Evolutionary conservation across 768 basidiomycete genomes (phyloP).

Genomic region (Boletellus emodensis): DNA sequence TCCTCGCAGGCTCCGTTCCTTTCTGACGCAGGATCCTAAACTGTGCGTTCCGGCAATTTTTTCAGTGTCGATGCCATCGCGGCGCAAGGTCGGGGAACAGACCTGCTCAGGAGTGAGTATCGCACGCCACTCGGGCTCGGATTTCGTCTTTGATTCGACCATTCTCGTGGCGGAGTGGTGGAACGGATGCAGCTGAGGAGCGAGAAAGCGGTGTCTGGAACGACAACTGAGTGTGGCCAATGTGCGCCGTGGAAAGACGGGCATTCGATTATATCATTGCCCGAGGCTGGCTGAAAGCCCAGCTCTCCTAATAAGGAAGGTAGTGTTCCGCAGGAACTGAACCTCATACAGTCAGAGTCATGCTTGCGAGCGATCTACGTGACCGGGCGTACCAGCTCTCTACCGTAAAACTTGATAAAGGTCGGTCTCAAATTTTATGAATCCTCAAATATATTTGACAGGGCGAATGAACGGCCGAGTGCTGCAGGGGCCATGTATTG

Average conservation of each 20-base stretch:
- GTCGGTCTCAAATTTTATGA: no score
- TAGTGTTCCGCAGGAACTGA: background rate
- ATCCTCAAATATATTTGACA: no score
- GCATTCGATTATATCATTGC: background rate
- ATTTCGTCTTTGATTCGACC: slow-evolving; percentile 37
- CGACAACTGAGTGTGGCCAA: background rate
- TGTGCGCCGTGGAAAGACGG: background rate
- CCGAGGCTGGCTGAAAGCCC: background rate
- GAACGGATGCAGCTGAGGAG: slow-evolving; percentile 1
- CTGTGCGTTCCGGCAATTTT: slow-evolving; percentile 34
- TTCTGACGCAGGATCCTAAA: slow-evolving; percentile 84
- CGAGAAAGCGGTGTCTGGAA: background rate
- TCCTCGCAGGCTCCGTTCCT: slow-evolving; percentile 77
- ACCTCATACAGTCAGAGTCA: background rate
- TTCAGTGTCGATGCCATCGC: background rate
- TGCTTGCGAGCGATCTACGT: background rate
- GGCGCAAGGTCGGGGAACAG: slow-evolving; percentile 14
- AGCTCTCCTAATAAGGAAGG: slow-evolving; percentile 9
- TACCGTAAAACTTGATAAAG: no score
- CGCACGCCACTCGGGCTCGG: slow-evolving; percentile 82
- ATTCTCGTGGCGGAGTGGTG: slow-evolving; percentile 10
- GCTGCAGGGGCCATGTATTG: no score
- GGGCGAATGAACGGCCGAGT: no score
- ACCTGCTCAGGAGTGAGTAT: slow-evolving; percentile 81
- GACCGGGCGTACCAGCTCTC: no score